phyloP scores from a whole-genome alignment of 2,329 filamentous ascomycete genomes.

The Epichloe hybrida region DNA sequence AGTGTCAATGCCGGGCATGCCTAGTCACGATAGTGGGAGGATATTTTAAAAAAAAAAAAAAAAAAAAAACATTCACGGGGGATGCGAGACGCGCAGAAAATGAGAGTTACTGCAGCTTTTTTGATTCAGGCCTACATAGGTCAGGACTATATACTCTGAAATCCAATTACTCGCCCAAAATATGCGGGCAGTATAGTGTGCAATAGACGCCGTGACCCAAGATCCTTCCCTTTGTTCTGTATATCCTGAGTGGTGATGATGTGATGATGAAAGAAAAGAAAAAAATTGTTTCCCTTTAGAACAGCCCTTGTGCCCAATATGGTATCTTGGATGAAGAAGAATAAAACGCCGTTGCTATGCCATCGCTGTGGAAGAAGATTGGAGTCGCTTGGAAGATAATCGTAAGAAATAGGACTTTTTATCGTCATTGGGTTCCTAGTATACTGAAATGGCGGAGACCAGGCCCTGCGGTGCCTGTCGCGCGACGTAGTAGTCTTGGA shows the following conservation, averaged over 20 bases:
- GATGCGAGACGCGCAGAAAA: background rate
- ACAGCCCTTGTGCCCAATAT: constrained; percentile 9
- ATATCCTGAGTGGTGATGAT: constrained; percentile 7
- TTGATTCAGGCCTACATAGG: background rate
- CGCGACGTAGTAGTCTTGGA: constrained; percentile 40
- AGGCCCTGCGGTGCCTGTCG: constrained; percentile 36
- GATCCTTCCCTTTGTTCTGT: constrained; percentile 3
- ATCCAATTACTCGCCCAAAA: background rate
- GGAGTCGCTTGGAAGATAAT: constrained; percentile 3
- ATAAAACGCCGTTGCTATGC: constrained; percentile 15
- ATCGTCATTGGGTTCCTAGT: constrained; percentile 22
- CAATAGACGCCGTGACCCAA: background rate
- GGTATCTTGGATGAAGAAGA: constrained; percentile 13
- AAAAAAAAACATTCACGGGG: background rate
- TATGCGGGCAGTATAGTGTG: background rate
- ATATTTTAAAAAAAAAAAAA: background rate
- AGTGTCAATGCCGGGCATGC: background rate
- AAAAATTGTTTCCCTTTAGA: constrained; percentile 7
- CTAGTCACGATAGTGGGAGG: background rate
- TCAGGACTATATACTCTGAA: background rate
- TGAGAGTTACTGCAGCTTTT: too few relatives aligned
- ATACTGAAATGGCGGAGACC: constrained; percentile 43
- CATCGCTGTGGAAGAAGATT: constrained; percentile 12
- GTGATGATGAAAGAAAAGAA: constrained; percentile 4
- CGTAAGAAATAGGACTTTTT: background rate